Evolutionary conservation across 345 rosid species (phyloP).

Genomic region (Theobroma cacao): DNA sequence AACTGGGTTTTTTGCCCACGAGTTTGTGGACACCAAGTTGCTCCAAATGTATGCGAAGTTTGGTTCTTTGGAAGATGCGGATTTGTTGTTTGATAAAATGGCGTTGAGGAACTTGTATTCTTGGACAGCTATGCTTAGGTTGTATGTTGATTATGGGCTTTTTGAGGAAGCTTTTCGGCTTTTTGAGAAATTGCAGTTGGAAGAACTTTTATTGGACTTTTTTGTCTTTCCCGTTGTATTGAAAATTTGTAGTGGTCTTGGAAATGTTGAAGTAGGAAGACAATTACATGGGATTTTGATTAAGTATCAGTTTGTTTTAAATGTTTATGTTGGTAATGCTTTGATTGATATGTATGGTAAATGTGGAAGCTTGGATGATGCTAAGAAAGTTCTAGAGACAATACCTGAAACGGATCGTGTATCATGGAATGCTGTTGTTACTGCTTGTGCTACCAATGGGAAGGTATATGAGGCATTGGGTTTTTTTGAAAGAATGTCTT

Average conservation of each 20-base stretch:
- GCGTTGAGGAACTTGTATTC: conserved; percentile 10
- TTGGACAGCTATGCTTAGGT: conserved; percentile 39
- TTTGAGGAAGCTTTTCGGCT: conserved; percentile 33
- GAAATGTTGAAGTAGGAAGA: conserved; percentile 35
- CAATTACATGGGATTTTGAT: conserved; percentile 43
- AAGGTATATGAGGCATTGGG: conserved; percentile 38
- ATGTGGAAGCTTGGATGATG: conserved; percentile 44
- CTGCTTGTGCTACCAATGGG: conserved; percentile 51
- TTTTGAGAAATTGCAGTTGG: conserved; percentile 27
- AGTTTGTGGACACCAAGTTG: conserved; percentile 59
- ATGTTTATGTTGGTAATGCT: conserved; percentile 46
- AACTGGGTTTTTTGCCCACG: conserved; percentile 45
- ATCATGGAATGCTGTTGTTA: conserved; percentile 54
- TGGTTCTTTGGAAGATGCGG: too few species aligned
- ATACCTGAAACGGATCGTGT: conserved; percentile 43
- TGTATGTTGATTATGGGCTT: conserved; percentile 39
- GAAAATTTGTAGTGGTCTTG: conserved; percentile 46
- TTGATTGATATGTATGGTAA: conserved; percentile 57
- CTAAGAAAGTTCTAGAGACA: conserved; percentile 32
- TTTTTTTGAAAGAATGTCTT: conserved; percentile 37
- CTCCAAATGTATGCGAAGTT: neutral
- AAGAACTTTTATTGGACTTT: conserved; percentile 38
- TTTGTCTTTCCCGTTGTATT: conserved; percentile 44
- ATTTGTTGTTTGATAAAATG: too few species aligned
- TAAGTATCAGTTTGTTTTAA: conserved; percentile 32